These are phyloP conservation scores for Silene coronaria DNA, from an alignment of 179 eudicot species.

Conservation along the genomic window DNA sequence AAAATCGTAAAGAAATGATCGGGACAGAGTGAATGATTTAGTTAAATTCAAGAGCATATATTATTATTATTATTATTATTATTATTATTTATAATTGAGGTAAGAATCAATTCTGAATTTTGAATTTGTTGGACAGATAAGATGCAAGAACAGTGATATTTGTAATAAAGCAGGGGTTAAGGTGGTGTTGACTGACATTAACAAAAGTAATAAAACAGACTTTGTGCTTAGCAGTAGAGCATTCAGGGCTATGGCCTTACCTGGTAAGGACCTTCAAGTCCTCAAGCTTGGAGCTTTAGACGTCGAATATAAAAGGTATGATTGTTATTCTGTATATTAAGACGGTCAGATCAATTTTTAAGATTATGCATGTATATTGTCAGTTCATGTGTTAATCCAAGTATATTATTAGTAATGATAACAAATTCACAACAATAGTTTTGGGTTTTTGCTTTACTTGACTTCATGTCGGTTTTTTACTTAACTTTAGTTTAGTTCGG, in stretches of 20 bases:
- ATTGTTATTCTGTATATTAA: neutral
- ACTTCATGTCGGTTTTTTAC: too few species aligned
- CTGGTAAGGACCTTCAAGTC: constrained; percentile 47
- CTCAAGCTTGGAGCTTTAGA: constrained; percentile 51
- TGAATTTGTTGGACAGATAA: constrained; percentile 36
- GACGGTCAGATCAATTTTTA: too few species aligned
- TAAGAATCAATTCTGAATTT: neutral
- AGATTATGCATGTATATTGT: too few species aligned
- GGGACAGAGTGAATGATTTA: too few species aligned
- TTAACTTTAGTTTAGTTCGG: too few species aligned
- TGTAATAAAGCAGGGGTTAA: constrained; percentile 51
- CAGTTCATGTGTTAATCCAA: too few species aligned
- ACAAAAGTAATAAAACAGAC: constrained; percentile 48
- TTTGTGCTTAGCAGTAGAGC: constrained; percentile 69
- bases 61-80: too few species aligned
- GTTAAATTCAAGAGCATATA: too few species aligned
- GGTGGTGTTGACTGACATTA: constrained; percentile 53
- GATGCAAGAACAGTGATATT: constrained; percentile 51
- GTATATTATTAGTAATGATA: too few species aligned
- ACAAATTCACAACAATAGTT: too few species aligned
- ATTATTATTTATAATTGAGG: neutral
- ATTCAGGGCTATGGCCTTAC: constrained; percentile 61
- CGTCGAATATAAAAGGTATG: constrained; percentile 67
- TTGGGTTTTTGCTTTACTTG: too few species aligned
- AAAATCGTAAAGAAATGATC: too few species aligned